Base-by-base conservation (phyloP, 2,329 filamentous ascomycete species). In the Rugonectria rugulosa region DNA sequence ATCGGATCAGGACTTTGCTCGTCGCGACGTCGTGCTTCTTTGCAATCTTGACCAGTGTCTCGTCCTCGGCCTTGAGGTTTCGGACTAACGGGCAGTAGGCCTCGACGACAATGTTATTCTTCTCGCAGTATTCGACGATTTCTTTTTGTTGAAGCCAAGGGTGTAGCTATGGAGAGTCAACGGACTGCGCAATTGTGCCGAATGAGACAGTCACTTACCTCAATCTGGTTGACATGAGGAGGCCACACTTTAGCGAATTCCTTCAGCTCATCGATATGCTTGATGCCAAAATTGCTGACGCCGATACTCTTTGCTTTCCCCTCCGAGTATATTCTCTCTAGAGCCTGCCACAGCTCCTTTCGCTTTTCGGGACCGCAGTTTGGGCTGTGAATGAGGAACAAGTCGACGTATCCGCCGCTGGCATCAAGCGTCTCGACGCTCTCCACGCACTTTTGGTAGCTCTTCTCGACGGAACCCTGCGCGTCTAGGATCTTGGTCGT, bases 211-310 rank as follows among this genome's bases (percentile, higher is more conserved):
- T 1, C 1, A 21, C 76, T 61, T 67, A 87, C 86, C 80, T 89
- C 87, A 53, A 90, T 84, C 69, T 91, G 88, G 66, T 89, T 89
- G 6, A 88, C 85, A 6, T 84, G 82, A 9, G 88, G 88, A 32
- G 87, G 88, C 81, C 82, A 89, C 4, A 85, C 76, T 52, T 80
- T 81, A 20, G 86, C 86, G 67, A 82, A 87, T 17, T 70, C 66
- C 72, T 84, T 88, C 73, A 91, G 75, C 67, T 87, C 84, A 65
- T 90, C 84, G 29, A 91, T 84, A 63, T 89, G 84, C 42, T 80
- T 79, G 52, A 87, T 81, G 3, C 87, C 87, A 66, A 84, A 91
- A 65, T 91, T 91, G 72, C 86, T 89, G 41, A 91, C 87, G 0
- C 88, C 89, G 68, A 91, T 89, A 23, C 81, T 81, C 71, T 80